Base-by-base conservation (phyloP, 1,284 basidiomycete genomes). In the Puccinia brachypodii region DNA sequence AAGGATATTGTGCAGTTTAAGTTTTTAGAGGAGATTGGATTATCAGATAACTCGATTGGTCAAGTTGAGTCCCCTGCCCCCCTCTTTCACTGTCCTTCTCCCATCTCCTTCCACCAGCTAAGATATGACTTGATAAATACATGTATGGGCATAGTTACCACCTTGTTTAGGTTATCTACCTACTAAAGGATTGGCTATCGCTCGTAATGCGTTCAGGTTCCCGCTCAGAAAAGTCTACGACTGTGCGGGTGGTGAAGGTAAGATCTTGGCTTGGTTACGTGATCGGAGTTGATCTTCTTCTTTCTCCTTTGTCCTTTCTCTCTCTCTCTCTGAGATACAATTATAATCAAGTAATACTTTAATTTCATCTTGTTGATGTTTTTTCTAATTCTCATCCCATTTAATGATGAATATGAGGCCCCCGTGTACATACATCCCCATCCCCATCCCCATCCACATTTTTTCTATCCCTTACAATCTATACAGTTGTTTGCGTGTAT, bases 211-310 rank as follows among this genome's bases (percentile, higher is more conserved):
- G 40, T 80, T 80, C 58, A 56, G 77, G 44, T 58, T 80, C 68
- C 77, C 77, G 25, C 36, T 72, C 50, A 40, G 77, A 40, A 80
- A 80, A 72, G 68, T 80, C 9, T 80, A 80, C 33, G 77, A 80
- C 38, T 73, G 71, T 56, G 42, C 16, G 9, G 71, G 33, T 47
- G 71, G 71, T 31, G 50, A 73, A 38, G 33, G 11, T 14, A 73
- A 73, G 31, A 73, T 73, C 22, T 73, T 73, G 22, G 31, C 25
- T 33, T 73, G 71, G 71, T 73, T 73, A 56, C 42, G 71, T 22
- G 71, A 73, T 25, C 33, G 62, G 33, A 33, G 16, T 40, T 64
- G 16, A 40, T n/a, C 50, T 14, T n/a, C 16, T 4, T 22, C 14
- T 53, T 38, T 33, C 7, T n/a, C 36, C 62, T n/a, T n/a, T n/a